A percentile compares a stretch with the other conserved stretches of the same genome.
Evolutionary conservation across 2,329 filamentous ascomycete genomes (phyloP).

Genomic region (Pestalotiopsis sp.): DNA sequence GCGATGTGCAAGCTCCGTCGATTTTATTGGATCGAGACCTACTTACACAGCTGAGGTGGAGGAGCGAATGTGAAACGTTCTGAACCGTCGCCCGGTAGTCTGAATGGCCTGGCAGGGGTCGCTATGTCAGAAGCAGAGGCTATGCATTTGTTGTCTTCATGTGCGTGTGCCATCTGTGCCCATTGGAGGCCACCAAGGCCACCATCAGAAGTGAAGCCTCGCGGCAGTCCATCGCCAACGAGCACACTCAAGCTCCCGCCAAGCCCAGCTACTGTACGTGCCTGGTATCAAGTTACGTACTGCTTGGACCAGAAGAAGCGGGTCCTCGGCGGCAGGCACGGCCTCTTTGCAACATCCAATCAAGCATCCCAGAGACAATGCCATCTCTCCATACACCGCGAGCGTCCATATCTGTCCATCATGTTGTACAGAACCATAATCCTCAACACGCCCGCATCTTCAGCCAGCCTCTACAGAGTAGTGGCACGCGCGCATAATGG

Average conservation of each 20-base stretch:
- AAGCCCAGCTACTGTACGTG: too few relatives aligned
- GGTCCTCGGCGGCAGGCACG: too few relatives aligned
- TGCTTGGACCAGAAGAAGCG: too few relatives aligned
- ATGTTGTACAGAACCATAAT: neutral
- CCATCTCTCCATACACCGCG: neutral
- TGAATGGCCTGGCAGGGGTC: neutral
- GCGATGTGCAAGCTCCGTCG: slow-evolving; percentile 2
- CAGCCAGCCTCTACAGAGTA: neutral
- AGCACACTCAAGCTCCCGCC: too few relatives aligned
- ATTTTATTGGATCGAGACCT: slow-evolving; percentile 3
- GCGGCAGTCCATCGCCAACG: too few relatives aligned
- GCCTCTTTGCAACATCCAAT: too few relatives aligned
- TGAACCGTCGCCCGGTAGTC: slow-evolving; percentile 1
- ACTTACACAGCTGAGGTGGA: slow-evolving; percentile 5
- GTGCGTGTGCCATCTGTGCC: too few relatives aligned
- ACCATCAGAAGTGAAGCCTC: too few relatives aligned
- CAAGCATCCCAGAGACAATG: too few relatives aligned
- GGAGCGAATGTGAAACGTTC: slow-evolving; percentile 8
- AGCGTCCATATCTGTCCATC: neutral
- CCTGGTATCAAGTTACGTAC: too few relatives aligned
- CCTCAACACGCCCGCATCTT: neutral
- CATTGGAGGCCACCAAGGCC: too few relatives aligned
- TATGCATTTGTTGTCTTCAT: neutral
- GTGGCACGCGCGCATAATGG: neutral
- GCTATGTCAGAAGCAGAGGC: neutral